A percentile compares a stretch with the other conserved stretches of the same genome.
These are phyloP conservation scores for Metroxylon sagu DNA, from an alignment of 176 grass and related monocot genomes.

Conservation along the genomic window DNA sequence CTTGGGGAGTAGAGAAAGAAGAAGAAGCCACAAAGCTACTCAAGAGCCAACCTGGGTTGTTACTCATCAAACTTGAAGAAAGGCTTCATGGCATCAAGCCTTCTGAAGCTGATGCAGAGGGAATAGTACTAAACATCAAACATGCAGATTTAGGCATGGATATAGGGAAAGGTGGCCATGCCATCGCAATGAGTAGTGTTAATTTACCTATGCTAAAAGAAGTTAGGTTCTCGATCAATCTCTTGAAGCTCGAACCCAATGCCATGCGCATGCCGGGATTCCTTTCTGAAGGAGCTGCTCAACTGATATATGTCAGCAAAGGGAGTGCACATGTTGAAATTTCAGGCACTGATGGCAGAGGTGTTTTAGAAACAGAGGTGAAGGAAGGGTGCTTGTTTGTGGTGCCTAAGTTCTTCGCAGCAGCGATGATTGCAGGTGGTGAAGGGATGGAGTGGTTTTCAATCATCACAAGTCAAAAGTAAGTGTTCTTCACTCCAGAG, in stretches of 20 bases:
- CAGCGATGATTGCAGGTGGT: slow-evolving; percentile 5
- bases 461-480: slow-evolving; percentile 32
- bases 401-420: slow-evolving; percentile 16
- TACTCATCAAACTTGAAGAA: background rate
- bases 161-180: background rate
- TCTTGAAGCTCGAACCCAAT: slow-evolving; percentile 8
- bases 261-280: slow-evolving; percentile 12
- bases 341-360: background rate
- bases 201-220: background rate
- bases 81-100: slow-evolving; percentile 8
- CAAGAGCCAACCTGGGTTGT: slow-evolving; percentile 4
- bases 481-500: background rate
- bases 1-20: slow-evolving; percentile 9
- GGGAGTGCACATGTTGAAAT: slow-evolving; percentile 23
- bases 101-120: slow-evolving; percentile 6
- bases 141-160: background rate
- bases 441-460: slow-evolving; percentile 29
- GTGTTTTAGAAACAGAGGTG: slow-evolving; percentile 13
- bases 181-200: background rate
- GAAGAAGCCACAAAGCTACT: slow-evolving; percentile 6
- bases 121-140: slow-evolving; percentile 10
- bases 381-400: slow-evolving; percentile 18
- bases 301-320: slow-evolving; percentile 19
- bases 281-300: slow-evolving; percentile 8
- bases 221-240: slow-evolving; percentile 7